Conservation (phyloP, 495 filamentous ascomycete genomes). For the Pyronema omphalodes region DNA sequence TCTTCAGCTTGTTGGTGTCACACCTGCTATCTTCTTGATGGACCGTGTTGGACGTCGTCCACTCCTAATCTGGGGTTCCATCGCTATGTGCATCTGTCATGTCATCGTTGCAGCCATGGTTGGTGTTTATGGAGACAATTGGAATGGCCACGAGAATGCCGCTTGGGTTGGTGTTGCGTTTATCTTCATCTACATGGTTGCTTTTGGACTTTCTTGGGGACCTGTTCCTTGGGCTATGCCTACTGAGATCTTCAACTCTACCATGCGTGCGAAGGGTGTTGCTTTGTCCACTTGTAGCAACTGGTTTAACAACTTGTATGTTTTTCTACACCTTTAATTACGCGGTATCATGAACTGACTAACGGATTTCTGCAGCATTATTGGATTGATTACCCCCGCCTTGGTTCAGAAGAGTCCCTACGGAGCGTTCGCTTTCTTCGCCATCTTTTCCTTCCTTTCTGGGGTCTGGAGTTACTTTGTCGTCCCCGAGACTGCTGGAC, state of each 20-base stretch:
- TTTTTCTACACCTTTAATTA: conserved; percentile 8
- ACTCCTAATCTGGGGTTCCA: conserved; percentile 32
- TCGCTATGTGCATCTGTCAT: conserved; percentile 36
- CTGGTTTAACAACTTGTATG: conserved; percentile 6
- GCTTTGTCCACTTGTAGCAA: conserved; percentile 6
- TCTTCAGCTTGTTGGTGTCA: conserved; percentile 9
- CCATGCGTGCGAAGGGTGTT: conserved; percentile 16
- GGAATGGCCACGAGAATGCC: conserved; percentile 26
- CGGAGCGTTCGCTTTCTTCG: conserved; percentile 18
- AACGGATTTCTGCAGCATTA: conserved; percentile 7
- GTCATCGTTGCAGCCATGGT: conserved; percentile 40
- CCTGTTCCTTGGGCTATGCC: conserved; percentile 27
- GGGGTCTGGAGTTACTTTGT: conserved; percentile 13
- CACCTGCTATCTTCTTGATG: conserved; percentile 41
- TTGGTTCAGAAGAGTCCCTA: conserved; percentile 9
- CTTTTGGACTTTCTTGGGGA: conserved; percentile 65
- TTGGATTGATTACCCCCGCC: conserved; percentile 10
- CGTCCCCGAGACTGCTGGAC: conserved; percentile 13
- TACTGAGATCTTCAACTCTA: conserved; percentile 13
- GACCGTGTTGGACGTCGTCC: conserved; percentile 34
- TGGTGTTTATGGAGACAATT: conserved; percentile 30
- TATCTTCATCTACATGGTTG: conserved; percentile 70
- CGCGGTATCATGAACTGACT: conserved; percentile 7
- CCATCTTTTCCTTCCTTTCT: conserved; percentile 6
- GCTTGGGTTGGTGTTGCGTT: conserved; percentile 46